Evolutionary conservation across 1,284 basidiomycete genomes (phyloP).

Genomic region (Pseudozyma hubeiensis): DNA sequence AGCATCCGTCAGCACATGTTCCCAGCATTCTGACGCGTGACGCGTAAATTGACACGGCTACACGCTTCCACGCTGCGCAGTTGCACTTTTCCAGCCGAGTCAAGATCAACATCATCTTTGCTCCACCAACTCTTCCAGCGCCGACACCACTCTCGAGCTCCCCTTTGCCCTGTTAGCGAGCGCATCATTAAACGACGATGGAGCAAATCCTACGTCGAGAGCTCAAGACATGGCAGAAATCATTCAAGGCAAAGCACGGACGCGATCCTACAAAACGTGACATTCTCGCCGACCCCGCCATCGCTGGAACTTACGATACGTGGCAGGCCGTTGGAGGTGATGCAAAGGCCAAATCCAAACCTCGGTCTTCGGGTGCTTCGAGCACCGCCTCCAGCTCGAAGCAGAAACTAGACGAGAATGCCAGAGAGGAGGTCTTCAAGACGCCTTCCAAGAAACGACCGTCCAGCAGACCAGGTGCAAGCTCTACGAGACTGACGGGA

Average conservation of each 20-base stretch:
- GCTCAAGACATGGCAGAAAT: conserved; percentile 51
- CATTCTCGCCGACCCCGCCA: conserved; percentile 51
- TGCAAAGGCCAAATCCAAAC: conserved; percentile 10
- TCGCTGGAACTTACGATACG: conserved; percentile 56
- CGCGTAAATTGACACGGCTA: conserved; percentile 17
- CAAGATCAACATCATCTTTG: conserved; percentile 2
- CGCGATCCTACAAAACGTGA: conserved; percentile 59
- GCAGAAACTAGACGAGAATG: conserved; percentile 15
- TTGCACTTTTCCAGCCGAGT: background rate
- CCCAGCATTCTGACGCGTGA: conserved; percentile 8
- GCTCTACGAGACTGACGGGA: too few species aligned
- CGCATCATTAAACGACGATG: conserved; percentile 18
- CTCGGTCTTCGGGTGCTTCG: background rate
- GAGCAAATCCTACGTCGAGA: conserved; percentile 47
- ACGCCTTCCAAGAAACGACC: conserved; percentile 34
- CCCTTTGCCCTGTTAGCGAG: background rate
- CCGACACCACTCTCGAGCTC: too few species aligned
- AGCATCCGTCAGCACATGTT: background rate
- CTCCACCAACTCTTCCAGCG: background rate
- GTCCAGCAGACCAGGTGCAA: background rate
- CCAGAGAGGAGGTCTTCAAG: conserved; percentile 17
- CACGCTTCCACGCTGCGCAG: background rate
- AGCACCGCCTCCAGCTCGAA: conserved; percentile 18
- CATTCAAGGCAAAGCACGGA: conserved; percentile 48
- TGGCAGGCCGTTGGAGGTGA: conserved; percentile 55